Evolutionary conservation across 352 stramenopile species (phyloP), one percentile per base, ranked within the genome.

Genomic region (Phytopythium chamaehyphon): DNA sequence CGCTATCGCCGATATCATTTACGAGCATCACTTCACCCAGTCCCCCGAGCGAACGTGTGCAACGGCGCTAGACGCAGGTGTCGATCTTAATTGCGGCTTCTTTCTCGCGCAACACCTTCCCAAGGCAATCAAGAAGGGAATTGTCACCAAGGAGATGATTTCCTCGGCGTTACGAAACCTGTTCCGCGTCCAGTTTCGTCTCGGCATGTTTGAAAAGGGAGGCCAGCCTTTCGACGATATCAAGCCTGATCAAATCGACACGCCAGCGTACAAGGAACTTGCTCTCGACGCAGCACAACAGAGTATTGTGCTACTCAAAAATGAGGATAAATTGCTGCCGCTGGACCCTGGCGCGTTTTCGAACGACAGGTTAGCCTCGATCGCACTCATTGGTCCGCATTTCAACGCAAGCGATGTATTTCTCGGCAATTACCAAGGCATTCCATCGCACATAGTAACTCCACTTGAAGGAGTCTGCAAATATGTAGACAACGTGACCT

Each of bases 281-380:
- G 73, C 85, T 2, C 51, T 87, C 6, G 77, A 92, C 46, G 83
- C 82, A 2, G 73, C 81, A 18, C 59, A 47, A 0, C 83, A 97
- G 45, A 80, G 72, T 23, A 66, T 98, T 22, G 88, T 97, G 22
- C 53, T 98, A 11, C 71, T 98, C 11, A 96, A 97, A 64, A 98
- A 98, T 63, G 59, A 79, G 3, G 48, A 60, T 15, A 55, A 51
- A 0, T 42, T 64, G n/a, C 62, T 97, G 7, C 89, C 88, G n/a
- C 40, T 96, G 19, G 40, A 57, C 1, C 14, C 45, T 0, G 47
- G 40, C 23, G 16, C 23, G 10, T 83, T 72, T 33, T 36, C 24
- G 4, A 52, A 54, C n/a, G 55, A 62, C 0, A 37, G 47, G 21
- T 35, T 16, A 14, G 40, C 48, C 14, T 58, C 59, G 11, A 54